A percentile compares a stretch with the other conserved stretches of the same genome.
Evolutionary conservation across 129 eudicot species (phyloP).

Genomic region (Cynara cardunculus): DNA sequence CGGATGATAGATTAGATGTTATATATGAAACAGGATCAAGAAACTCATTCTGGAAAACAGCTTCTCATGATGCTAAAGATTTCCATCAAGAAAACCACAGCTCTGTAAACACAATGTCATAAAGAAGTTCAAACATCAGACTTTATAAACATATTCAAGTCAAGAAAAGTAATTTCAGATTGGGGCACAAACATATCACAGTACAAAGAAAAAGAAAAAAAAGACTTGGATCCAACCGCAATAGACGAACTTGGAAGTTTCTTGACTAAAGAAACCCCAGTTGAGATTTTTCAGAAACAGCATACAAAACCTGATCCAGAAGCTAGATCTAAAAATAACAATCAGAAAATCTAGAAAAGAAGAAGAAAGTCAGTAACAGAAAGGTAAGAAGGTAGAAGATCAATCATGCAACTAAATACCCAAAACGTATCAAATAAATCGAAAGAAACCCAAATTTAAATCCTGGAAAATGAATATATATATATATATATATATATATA

Average conservation of each 20-base stretch:
- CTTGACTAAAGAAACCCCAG: not conserved
- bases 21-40: conserved; percentile 8
- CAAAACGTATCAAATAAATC: conserved; percentile 1
- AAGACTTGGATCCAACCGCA: conserved; percentile 16
- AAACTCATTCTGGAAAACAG: conserved; percentile 13
- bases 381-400: not conserved
- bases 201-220: not conserved
- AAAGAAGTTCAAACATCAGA: not conserved
- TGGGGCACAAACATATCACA: not conserved
- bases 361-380: not conserved
- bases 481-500: too few species aligned
- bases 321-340: conserved; percentile 12
- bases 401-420: conserved; percentile 21
- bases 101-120: conserved; percentile 2
- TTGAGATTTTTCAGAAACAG: not conserved
- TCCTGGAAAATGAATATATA: conserved; percentile 11
- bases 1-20: conserved; percentile 1
- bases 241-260: not conserved
- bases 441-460: not conserved
- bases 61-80: not conserved
- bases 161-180: not conserved
- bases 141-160: conserved; percentile 4
- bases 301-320: conserved; percentile 12
- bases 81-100: not conserved
- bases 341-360: not conserved